Conservation (phyloP, 805 yeast species). For the Candida suzukii region DNA sequence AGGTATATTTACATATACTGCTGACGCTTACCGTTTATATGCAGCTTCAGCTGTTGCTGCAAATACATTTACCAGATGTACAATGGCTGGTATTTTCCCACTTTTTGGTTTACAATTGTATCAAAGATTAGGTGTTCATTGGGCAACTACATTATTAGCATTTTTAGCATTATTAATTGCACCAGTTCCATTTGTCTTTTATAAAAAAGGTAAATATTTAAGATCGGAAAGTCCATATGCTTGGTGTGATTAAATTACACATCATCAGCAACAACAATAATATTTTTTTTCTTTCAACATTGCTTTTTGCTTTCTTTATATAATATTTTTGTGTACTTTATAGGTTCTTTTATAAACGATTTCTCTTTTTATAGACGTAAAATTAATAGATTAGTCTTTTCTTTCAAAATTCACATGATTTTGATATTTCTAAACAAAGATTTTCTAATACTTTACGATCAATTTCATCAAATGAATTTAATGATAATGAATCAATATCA, state of each 20-base stretch:
- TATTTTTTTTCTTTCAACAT: no score
- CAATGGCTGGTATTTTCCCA: constrained; percentile 52
- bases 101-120: constrained; percentile 54
- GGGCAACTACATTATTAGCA: constrained; percentile 51
- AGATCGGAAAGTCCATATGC: constrained; percentile 42
- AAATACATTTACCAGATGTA: constrained; percentile 44
- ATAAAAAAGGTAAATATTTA: constrained; percentile 35
- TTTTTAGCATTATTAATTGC: constrained; percentile 42
- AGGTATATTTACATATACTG: constrained; percentile 32
- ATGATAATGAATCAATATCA: constrained; percentile 72
- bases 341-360: no score
- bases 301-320: no score
- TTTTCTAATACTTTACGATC: constrained; percentile 57
- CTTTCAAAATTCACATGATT: constrained; percentile 43
- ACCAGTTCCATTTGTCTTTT: constrained; percentile 51
- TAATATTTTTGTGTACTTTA: no score
- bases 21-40: constrained; percentile 38
- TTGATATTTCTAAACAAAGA: constrained; percentile 45
- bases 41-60: constrained; percentile 48
- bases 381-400: no score
- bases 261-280: no score
- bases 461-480: constrained; percentile 56
- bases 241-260: no score
- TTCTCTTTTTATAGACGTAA: no score
- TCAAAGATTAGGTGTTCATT: constrained; percentile 44